Percentiles rank a stretch among this genome's conserved stretches.
Evolutionary conservation across 2,329 filamentous ascomycete species (phyloP).

Genomic region (Botrytis elliptica): DNA sequence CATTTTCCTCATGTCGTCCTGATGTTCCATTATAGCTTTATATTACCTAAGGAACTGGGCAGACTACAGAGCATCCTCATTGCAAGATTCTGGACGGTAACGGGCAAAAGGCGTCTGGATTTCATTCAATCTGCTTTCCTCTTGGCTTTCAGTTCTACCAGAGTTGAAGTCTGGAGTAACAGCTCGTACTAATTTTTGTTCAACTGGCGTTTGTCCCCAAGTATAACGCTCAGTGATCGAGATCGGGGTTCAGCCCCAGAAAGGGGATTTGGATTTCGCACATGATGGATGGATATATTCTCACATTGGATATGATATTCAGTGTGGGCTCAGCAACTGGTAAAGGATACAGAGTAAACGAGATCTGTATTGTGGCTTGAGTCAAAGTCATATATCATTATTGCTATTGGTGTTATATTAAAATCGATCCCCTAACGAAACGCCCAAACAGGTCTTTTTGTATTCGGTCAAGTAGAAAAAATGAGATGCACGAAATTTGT

Average conservation of each 20-base stretch:
- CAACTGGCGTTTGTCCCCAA: neutral
- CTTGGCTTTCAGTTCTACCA: neutral
- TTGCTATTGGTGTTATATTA: neutral
- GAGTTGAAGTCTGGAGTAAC: neutral
- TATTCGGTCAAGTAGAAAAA: neutral
- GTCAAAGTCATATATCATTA: neutral
- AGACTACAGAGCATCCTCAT: constrained; percentile 41
- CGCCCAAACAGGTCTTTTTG: neutral
- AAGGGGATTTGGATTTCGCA: neutral
- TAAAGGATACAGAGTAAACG: neutral
- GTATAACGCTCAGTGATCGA: neutral
- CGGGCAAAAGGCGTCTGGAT: neutral
- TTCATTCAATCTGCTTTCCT: neutral
- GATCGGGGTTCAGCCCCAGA: neutral
- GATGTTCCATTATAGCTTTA: constrained; percentile 38
- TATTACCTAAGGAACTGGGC: constrained; percentile 44
- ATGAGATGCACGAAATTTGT: neutral
- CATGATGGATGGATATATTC: neutral
- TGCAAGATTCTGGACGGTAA: neutral
- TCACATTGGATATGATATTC: neutral
- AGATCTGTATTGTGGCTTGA: neutral
- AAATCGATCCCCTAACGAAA: neutral
- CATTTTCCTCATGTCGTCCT: constrained; percentile 47
- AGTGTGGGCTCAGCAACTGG: neutral
- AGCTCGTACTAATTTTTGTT: neutral